Evolutionary conservation across 2,329 filamentous ascomycete genomes (phyloP), one percentile per base, ranked within the genome.

Genomic region (Colletotrichum aenigma): DNA sequence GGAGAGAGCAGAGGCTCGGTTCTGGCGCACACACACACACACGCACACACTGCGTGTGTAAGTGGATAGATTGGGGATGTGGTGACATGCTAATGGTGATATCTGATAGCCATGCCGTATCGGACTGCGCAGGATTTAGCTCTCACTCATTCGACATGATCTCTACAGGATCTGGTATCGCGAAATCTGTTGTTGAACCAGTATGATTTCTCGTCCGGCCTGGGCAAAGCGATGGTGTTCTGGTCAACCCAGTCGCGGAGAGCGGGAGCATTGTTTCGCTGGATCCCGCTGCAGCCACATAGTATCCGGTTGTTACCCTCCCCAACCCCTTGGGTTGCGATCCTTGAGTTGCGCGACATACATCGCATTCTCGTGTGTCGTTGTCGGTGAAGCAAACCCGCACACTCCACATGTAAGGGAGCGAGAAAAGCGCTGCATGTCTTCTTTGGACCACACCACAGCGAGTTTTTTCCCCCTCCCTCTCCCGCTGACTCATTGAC

Each of bases 351-450:
- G 70, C 74, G 74, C 74, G 48, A 65, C 64, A 73, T 65, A 26
- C 48, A n/a, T n/a, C 13, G 28, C 38, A 21, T 48, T 48, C 55
- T 61, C 34, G 70, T 69, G 73, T 68, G 64, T 65, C 43, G 34
- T 32, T 58, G 70, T 73, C 70, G 74, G 74, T 75, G 74, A 74
- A 69, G 74, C 69, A 69, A 61, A 18, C 34, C 32, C 38, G 48
- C 64, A 61, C 38, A 26, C 67, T 73, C 56, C 70, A 75, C 70
- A 73, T 65, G 73, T 48, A 67, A 75, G 64, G 70, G 64, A 36
- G 64, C 43, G 28, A 68, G 12, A 65, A 52, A 60, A 58, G 43
- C 21, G 30, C 56, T 70, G 67, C 67, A 70, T 70, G 67, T 70
- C 56, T 70, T 70, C 38, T 60, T 55, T n/a, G n/a, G 38, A 55